Conservation (phyloP, 805 yeast genomes). For the Jamesozyma gamospora region DNA sequence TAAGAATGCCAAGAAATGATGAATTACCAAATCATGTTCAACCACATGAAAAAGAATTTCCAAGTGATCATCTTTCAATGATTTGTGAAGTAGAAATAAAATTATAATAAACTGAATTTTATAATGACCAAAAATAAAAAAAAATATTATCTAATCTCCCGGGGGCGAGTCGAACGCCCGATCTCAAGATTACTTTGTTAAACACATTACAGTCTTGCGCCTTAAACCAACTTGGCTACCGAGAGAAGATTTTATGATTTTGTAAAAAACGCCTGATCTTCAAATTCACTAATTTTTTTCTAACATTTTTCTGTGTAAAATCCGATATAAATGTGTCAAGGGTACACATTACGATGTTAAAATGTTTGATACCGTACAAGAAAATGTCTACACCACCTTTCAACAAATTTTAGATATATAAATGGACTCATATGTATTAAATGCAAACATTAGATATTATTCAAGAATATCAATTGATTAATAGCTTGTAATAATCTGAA, state of each 20-base stretch:
- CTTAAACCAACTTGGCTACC: conserved; percentile 2
- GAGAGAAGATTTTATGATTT: neutral
- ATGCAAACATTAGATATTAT: no score
- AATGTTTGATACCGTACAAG: no score
- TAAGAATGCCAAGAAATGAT: conserved; percentile 55
- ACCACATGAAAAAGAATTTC: conserved; percentile 71
- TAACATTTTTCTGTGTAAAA: no score
- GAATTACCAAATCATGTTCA: conserved; percentile 81
- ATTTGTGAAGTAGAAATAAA: conserved; percentile 46
- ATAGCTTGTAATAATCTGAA: no score
- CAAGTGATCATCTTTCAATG: conserved; percentile 82
- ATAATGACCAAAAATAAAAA: neutral
- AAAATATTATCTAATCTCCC: conserved; percentile 8
- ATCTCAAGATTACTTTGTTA: conserved; percentile 5
- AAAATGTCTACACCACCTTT: no score
- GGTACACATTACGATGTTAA: no score
- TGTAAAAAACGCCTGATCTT: no score
- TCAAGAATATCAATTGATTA: no score
- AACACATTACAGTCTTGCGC: conserved; percentile 4
- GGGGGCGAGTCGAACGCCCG: conserved; percentile 15
- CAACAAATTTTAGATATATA: no score
- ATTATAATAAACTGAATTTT: neutral
- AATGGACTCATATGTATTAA: no score
- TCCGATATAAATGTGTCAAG: no score
- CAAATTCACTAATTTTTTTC: no score